Evolutionary conservation across 106 monocot genomes (phyloP).

Genomic region (Dioscorea zingiberensis): DNA sequence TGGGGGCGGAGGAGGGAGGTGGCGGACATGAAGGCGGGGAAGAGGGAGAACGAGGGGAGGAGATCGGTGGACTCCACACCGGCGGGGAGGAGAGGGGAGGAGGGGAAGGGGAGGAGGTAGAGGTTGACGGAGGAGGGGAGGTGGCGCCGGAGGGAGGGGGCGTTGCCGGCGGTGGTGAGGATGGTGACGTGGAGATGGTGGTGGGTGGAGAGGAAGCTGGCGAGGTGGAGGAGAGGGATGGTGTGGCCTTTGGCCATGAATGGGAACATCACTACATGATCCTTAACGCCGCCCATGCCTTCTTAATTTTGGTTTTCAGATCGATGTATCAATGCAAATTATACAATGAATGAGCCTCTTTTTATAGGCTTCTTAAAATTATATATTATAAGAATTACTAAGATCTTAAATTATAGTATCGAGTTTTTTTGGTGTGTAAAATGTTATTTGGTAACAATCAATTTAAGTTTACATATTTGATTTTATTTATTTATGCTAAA

Average conservation of each 20-base stretch:
- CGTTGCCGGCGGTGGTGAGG: constrained; percentile 32
- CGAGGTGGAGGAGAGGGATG: constrained; percentile 40
- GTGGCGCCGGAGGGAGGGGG: constrained; percentile 12
- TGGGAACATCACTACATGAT: constrained; percentile 41
- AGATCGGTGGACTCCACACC: constrained; percentile 13
- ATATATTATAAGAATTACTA: too few relatives aligned
- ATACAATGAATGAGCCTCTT: too few relatives aligned
- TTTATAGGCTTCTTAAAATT: too few relatives aligned
- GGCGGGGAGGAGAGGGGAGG: constrained; percentile 10
- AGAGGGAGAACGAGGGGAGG: constrained; percentile 10
- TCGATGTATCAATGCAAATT: too few relatives aligned
- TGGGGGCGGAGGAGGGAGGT: constrained; percentile 8
- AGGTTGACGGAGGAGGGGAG: constrained; percentile 6
- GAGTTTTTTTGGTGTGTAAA: too few relatives aligned
- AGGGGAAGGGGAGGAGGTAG: constrained; percentile 18
- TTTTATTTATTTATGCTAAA: too few relatives aligned
- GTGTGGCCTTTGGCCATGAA: constrained; percentile 45
- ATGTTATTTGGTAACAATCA: too few relatives aligned
- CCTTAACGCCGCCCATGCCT: too few relatives aligned
- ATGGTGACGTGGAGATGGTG: constrained; percentile 21
- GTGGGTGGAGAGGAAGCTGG: constrained; percentile 13
- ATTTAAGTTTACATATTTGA: too few relatives aligned
- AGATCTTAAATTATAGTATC: too few relatives aligned
- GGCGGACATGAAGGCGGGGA: too few relatives aligned
- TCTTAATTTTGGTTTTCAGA: too few relatives aligned